These are phyloP conservation scores for Alternaria arbusti DNA, from an alignment of 2,329 filamentous ascomycete species.

Conservation along the genomic window DNA sequence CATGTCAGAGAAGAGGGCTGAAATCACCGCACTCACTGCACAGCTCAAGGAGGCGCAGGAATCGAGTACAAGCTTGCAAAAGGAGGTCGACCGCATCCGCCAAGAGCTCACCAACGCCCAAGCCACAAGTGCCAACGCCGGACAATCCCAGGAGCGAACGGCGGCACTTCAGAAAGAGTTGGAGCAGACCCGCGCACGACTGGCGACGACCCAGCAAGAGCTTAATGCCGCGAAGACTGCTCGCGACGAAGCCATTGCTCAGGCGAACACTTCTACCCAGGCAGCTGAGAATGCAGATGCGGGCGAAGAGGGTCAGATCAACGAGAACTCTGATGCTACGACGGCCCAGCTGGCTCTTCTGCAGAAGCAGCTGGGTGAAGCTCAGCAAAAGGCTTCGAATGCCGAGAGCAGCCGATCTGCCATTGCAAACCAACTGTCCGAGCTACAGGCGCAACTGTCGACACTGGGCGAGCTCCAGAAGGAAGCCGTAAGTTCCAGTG, in stretches of 20 bases:
- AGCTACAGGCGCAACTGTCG: constrained; percentile 50
- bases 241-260: constrained; percentile 66
- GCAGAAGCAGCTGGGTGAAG: constrained; percentile 47
- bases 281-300: constrained; percentile 36
- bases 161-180: constrained; percentile 56
- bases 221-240: constrained; percentile 68
- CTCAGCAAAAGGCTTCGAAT: constrained; percentile 26
- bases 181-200: constrained; percentile 24
- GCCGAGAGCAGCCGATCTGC: constrained; percentile 48
- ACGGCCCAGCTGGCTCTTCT: constrained; percentile 43
- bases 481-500: constrained; percentile 54
- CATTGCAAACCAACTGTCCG: constrained; percentile 46
- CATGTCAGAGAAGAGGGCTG: constrained; percentile 52
- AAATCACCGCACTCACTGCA: constrained; percentile 56
- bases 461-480: constrained; percentile 68
- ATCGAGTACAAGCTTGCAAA: constrained; percentile 26
- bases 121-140: constrained; percentile 22
- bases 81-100: constrained; percentile 69
- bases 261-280: constrained; percentile 52
- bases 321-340: constrained; percentile 39
- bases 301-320: constrained; percentile 57
- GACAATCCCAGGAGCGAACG: constrained; percentile 62
- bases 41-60: constrained; percentile 68
- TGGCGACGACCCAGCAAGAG: constrained; percentile 42
- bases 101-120: constrained; percentile 25